Percentiles rank a stretch among this genome's conserved stretches.
Evolutionary conservation across 2,329 filamentous ascomycete genomes (phyloP).

Genomic region (Paecilomyces variotii): DNA sequence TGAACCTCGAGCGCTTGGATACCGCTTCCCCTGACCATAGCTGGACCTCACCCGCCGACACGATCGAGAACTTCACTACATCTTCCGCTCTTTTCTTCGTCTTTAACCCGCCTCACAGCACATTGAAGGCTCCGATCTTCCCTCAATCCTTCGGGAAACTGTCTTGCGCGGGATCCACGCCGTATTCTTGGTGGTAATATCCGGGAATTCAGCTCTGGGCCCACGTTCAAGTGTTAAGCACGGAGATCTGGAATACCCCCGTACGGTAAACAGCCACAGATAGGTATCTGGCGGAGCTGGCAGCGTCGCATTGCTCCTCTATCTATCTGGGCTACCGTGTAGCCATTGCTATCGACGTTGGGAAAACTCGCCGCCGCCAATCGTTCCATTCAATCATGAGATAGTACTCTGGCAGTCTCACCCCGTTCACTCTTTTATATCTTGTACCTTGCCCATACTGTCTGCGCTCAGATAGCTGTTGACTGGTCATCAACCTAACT

Average conservation of each 20-base stretch:
- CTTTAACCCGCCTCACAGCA: not conserved
- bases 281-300: not conserved
- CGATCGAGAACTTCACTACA: not conserved
- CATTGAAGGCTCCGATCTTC: not conserved
- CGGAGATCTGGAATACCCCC: not conserved
- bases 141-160: not conserved
- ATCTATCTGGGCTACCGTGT: not conserved
- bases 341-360: not conserved
- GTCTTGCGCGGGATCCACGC: not conserved
- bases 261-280: not conserved
- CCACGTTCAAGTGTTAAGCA: not conserved
- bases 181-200: not conserved
- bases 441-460: slow-evolving; percentile 4
- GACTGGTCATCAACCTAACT: slow-evolving; percentile 8
- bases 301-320: not conserved
- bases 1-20: not conserved
- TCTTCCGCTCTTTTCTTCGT: not conserved
- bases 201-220: not conserved
- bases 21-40: not conserved
- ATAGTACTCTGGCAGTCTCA: slow-evolving; percentile 30
- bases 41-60: not conserved
- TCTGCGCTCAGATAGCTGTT: not conserved
- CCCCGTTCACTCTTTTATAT: slow-evolving; percentile 13
- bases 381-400: slow-evolving; percentile 16
- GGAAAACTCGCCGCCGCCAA: not conserved